Percentiles rank a stretch among this genome's conserved stretches.
Evolutionary conservation across 225 moss, liverwort and hornwort genomes (phyloP).

Genomic region (Ulota crispa): DNA sequence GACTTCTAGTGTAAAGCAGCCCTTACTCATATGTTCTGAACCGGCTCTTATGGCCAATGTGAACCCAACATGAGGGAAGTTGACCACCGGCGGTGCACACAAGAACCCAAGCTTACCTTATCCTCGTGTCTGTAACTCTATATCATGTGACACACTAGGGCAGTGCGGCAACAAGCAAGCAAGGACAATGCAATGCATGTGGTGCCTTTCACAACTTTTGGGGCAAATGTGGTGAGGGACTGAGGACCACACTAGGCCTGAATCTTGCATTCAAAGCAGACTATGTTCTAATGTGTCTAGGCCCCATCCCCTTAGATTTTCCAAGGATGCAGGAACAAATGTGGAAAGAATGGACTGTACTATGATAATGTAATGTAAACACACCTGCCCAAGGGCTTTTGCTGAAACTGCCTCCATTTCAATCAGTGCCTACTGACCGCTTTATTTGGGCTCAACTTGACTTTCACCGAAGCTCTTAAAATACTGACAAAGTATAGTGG

Average conservation of each 20-base stretch:
- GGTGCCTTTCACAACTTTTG: neutral
- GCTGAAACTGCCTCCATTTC: neutral
- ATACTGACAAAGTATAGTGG: neutral
- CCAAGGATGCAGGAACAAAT: constrained; percentile 28
- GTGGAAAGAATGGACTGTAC: neutral
- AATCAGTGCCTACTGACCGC: neutral
- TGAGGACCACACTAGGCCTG: constrained; percentile 25
- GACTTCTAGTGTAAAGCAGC: too few relatives aligned
- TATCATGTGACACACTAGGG: constrained; percentile 3
- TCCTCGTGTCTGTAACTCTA: neutral
- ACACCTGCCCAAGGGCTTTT: neutral
- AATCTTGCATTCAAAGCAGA: constrained; percentile 6
- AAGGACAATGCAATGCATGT: neutral
- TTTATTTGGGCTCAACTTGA: neutral
- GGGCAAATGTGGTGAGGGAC: neutral
- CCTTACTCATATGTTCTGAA: too few relatives aligned
- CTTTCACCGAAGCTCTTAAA: neutral
- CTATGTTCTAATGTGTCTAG: neutral
- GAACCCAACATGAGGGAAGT: neutral
- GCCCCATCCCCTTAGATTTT: neutral
- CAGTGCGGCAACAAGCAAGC: constrained; percentile 18
- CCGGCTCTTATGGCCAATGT: too few relatives aligned
- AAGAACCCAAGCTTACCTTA: neutral
- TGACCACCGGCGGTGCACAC: neutral
- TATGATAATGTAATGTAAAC: too few relatives aligned